Evolutionary conservation across 2,329 filamentous ascomycete genomes (phyloP), one percentile per base, ranked within the genome.

Genomic region (Paradendryphiella salina): DNA sequence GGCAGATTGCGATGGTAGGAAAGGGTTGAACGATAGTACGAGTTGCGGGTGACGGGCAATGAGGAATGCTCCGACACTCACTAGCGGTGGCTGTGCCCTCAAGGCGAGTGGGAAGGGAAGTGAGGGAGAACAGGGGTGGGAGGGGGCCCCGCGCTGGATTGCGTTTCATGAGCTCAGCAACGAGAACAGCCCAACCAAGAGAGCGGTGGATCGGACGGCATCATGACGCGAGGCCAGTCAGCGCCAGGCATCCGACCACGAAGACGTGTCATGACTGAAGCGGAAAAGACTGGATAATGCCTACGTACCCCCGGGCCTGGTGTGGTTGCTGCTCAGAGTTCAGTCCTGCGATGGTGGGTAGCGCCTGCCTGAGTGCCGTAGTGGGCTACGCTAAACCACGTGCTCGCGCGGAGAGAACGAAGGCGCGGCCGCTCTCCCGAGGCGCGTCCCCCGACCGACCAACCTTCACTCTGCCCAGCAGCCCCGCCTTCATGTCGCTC

Each of bases 1-100:
- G 42, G 57, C 36, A 48, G 37, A 20, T 15, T 38, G 36, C 31
- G 49, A 47, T 36, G 14, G 35, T 43, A 44, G 15, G 23, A 46
- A 43, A 35, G 33, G 34, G 36, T 20, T 36, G 42, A 29, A 20
- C 34, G 38, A 41, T 35, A 23, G 32, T 34, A 23, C 40, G 38
- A 29, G 26, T 18, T 45, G 38, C 32, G 33, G 32, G 23, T 38
- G 21, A 31, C 32, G 32, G 23, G 31, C 26, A 18, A 44, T 48
- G 18, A n/a, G 40, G 35, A 44, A 46, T 52, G 35, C 38, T 51
- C 17, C 45, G 42, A 48, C 46, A 34, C 29, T 39, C 21, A 31
- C 54, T 57, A 57, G 54, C 48, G 52, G 59, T 61, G 56, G 56
- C 61, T 59, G 56, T 57, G 61, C 50, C 52, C 49, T 21, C 14